Percentiles rank a stretch among this genome's conserved stretches.
Conservation (phyloP, 1,139 yeast species). For the Protomyces arabidopsidicola region DNA sequence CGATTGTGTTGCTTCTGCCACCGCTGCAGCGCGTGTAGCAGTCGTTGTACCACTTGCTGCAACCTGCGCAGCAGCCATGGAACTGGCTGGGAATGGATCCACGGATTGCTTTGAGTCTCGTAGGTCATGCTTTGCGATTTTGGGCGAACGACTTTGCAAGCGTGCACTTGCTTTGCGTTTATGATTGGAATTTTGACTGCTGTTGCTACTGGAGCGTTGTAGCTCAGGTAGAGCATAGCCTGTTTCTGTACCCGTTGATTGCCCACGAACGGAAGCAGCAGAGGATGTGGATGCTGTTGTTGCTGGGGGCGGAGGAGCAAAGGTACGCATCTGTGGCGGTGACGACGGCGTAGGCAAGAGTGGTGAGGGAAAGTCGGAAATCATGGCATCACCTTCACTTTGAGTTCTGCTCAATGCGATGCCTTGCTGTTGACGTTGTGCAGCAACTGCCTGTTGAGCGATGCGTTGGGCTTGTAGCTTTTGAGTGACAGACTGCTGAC, state of each 20-base stretch:
- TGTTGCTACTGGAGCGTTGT: neutral
- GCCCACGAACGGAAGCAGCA: neutral
- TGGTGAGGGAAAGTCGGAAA: conserved; percentile 10
- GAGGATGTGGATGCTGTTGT: conserved; percentile 2
- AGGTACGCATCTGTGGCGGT: conserved; percentile 25
- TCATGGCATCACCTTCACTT: neutral
- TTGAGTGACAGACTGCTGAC: conserved; percentile 14
- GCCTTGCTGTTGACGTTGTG: conserved; percentile 8
- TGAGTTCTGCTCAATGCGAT: neutral
- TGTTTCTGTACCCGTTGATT: neutral
- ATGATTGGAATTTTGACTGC: neutral
- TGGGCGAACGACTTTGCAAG: neutral
- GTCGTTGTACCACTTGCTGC: neutral
- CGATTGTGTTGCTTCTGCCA: neutral
- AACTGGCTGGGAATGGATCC: neutral
- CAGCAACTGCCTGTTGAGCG: conserved; percentile 21
- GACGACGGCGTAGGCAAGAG: conserved; percentile 18
- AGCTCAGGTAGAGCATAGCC: neutral
- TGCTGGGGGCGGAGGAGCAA: conserved; percentile 20
- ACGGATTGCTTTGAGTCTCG: neutral
- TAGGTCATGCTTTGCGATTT: neutral
- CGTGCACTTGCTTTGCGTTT: neutral
- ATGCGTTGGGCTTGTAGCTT: conserved; percentile 17
- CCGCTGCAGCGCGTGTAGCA: neutral
- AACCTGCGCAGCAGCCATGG: neutral